phyloP scores from a whole-genome alignment of 1,284 basidiomycete species.

The Puccinia polysora region DNA sequence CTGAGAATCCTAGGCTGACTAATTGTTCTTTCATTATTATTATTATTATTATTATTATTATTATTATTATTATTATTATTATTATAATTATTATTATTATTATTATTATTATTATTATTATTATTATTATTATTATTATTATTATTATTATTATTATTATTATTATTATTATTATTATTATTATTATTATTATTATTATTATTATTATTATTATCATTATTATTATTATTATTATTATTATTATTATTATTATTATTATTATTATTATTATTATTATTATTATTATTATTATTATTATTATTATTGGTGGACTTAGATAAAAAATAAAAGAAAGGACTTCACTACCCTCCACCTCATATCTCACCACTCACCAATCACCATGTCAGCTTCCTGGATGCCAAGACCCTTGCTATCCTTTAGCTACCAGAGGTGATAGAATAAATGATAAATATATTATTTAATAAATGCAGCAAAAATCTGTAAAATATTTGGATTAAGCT shows the following conservation, averaged over 20 bases:
- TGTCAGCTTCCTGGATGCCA: too few species aligned
- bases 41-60: conserved; percentile 2
- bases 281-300: background rate
- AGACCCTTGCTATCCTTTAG: too few species aligned
- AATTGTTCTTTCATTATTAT: too few species aligned
- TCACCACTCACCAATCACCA: too few species aligned
- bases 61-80: conserved; percentile 3
- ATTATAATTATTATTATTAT: background rate
- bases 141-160: background rate
- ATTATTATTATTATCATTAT: background rate
- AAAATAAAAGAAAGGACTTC: too few species aligned
- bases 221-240: conserved; percentile 2
- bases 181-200: background rate
- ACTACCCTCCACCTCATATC: too few species aligned
- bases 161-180: conserved; percentile 1
- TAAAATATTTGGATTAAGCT: too few species aligned
- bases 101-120: background rate
- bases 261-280: background rate
- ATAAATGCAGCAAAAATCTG: too few species aligned
- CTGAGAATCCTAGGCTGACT: too few species aligned
- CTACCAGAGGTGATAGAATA: too few species aligned
- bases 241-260: conserved; percentile 3
- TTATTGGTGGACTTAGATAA: background rate
- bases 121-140: background rate
- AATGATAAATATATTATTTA: too few species aligned